Percentiles rank a stretch among this genome's conserved stretches.
phyloP scores from a whole-genome alignment of 805 yeast species.

The Cyberlindnera lachancei region DNA sequence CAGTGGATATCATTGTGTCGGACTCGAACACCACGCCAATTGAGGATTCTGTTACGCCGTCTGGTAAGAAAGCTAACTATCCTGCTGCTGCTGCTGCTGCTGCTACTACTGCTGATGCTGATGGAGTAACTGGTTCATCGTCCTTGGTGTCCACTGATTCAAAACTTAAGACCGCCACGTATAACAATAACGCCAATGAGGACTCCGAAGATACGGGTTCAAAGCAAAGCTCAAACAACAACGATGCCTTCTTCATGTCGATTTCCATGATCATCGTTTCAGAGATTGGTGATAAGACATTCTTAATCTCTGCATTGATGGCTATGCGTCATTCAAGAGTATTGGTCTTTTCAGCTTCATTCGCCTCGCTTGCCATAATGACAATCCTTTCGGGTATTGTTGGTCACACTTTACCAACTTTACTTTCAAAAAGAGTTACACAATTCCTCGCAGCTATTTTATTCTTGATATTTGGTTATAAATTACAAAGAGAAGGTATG shows the following conservation, averaged over 20 bases:
- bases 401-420: constrained; percentile 84
- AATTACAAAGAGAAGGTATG: constrained; percentile 72
- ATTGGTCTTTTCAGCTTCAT: constrained; percentile 85
- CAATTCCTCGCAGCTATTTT: constrained; percentile 74
- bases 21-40: constrained; percentile 20
- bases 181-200: neutral
- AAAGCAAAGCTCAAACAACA: neutral
- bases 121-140: neutral
- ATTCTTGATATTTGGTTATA: constrained; percentile 77
- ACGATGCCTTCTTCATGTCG: constrained; percentile 61
- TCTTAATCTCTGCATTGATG: constrained; percentile 93
- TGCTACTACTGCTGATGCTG: neutral
- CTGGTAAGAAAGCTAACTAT: neutral
- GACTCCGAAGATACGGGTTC: neutral
- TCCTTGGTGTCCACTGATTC: neutral
- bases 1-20: constrained; percentile 16
- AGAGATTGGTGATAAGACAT: constrained; percentile 96
- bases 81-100: neutral
- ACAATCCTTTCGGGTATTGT: constrained; percentile 83
- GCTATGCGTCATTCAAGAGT: constrained; percentile 87
- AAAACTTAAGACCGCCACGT: neutral
- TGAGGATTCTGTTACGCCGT: constrained; percentile 9
- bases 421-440: constrained; percentile 74
- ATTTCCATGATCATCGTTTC: constrained; percentile 88
- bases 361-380: constrained; percentile 80